These are phyloP conservation scores for Trichoderma arundinaceum DNA, from an alignment of 2,329 filamentous ascomycete genomes.

Conservation along the genomic window DNA sequence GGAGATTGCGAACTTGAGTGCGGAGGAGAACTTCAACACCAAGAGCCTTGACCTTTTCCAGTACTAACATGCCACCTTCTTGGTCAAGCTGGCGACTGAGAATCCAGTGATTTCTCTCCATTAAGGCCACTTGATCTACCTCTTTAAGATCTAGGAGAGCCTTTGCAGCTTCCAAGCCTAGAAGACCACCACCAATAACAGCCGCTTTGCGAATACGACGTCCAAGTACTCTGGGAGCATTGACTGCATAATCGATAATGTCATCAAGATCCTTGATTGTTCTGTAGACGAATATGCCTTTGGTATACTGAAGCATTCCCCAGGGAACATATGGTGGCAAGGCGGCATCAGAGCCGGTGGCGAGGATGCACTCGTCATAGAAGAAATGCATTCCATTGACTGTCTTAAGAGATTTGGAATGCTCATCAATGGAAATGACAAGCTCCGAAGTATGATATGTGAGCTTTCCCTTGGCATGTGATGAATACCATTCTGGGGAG, in stretches of 20 bases:
- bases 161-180: slow-evolving; percentile 63
- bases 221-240: slow-evolving; percentile 70
- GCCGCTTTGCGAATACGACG: slow-evolving; percentile 43
- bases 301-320: slow-evolving; percentile 68
- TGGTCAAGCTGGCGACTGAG: slow-evolving; percentile 80
- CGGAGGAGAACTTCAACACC: slow-evolving; percentile 81
- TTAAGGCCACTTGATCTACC: slow-evolving; percentile 68
- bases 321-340: slow-evolving; percentile 70
- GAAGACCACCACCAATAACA: slow-evolving; percentile 82
- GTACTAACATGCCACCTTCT: slow-evolving; percentile 81
- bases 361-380: slow-evolving; percentile 83
- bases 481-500: slow-evolving; percentile 72
- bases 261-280: slow-evolving; percentile 81
- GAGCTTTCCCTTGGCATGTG: not conserved
- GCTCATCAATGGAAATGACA: slow-evolving; percentile 65
- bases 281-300: slow-evolving; percentile 87
- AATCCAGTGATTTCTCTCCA: slow-evolving; percentile 85
- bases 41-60: slow-evolving; percentile 78
- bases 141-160: slow-evolving; percentile 26
- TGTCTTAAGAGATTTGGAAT: slow-evolving; percentile 70
- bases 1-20: slow-evolving; percentile 74
- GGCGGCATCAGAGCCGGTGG: slow-evolving; percentile 84
- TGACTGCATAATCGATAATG: slow-evolving; percentile 74
- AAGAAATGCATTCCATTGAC: slow-evolving; percentile 70
- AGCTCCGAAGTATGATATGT: slow-evolving; percentile 18